phyloP scores from a whole-genome alignment of 2,329 filamentous ascomycete genomes.

The Colletotrichum noveboracense region DNA sequence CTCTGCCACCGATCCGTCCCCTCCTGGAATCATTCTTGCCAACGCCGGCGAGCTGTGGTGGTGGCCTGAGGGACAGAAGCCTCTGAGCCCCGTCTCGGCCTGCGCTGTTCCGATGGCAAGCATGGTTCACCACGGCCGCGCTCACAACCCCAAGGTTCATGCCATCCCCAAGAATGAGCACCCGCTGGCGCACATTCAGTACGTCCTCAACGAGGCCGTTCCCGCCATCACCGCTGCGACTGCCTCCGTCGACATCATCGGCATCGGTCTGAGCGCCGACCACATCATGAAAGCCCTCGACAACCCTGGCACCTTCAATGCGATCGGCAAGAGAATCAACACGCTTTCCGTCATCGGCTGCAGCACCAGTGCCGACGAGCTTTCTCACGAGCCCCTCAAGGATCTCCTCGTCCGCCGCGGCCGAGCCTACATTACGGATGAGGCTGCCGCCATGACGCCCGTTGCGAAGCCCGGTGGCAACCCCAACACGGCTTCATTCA shows the following conservation, averaged over 20 bases:
- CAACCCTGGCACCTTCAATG: conserved; percentile 53
- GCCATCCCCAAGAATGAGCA: conserved; percentile 64
- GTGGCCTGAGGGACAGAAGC: conserved; percentile 67
- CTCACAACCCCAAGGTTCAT: conserved; percentile 62
- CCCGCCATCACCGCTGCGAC: conserved; percentile 47
- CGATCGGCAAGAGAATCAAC: conserved; percentile 47
- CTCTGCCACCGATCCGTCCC: conserved; percentile 34
- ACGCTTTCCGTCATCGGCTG: conserved; percentile 57
- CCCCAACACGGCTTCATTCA: conserved; percentile 39
- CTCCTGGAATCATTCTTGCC: conserved; percentile 72
- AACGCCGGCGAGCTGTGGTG: conserved; percentile 82
- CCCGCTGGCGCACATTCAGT: conserved; percentile 65
- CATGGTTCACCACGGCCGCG: conserved; percentile 61
- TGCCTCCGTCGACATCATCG: conserved; percentile 72
- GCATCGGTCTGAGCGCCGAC: conserved; percentile 70
- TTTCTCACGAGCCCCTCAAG: conserved; percentile 50
- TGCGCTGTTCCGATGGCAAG: conserved; percentile 64
- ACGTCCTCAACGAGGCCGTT: conserved; percentile 71
- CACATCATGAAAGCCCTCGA: conserved; percentile 64
- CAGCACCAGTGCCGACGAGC: conserved; percentile 40
- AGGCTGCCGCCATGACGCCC: conserved; percentile 54
- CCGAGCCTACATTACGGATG: conserved; percentile 65
- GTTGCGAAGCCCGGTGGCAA: conserved; percentile 53
- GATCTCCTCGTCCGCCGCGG: conserved; percentile 60
- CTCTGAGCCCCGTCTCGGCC: conserved; percentile 66